Evolutionary conservation across 1,139 yeast species (phyloP), one percentile per base, ranked within the genome.

Genomic region (Kodamaea plutei): DNA sequence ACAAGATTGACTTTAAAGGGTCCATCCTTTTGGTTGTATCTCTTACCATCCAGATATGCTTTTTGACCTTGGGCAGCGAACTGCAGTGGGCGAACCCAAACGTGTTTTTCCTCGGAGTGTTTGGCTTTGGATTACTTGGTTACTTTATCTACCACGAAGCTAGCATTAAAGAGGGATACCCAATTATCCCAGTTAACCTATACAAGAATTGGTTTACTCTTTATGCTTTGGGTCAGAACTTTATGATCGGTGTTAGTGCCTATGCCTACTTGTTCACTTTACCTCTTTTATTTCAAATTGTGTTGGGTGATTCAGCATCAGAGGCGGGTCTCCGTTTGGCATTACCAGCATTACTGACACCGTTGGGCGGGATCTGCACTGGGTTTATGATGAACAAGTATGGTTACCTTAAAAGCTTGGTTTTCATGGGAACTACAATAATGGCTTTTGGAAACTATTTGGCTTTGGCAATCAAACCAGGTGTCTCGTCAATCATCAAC

Each of bases 241-340:
- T 55, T 28, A 42, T 61, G 16, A 50, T 64, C n/a, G 71, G 71
- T 4, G 50, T 63, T 26, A 55, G 64, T 8, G 45, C 56, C 28
- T 59, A 48, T 38, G 65, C 71, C 1, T 63, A 62, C 36, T 44
- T 64, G 15, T 64, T 64, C 40, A 55, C 61, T 1, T 41, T 65
- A 5, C 72, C 72, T 1, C 42, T 63, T 12, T 45, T 64, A 18
- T 64, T 65, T 31, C 71, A 64, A 37, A 36, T 54, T 23, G 56
- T 50, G 5, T 42, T 58, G 14, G 56, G 53, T 3, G 64, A 58
- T 36, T 16, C 50, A 0, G 44, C 58, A 1, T 40, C 61, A 1
- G 35, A 41, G 22, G 59, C 61, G 4, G 64, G 64, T 2, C 36
- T 45, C 15, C 43, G 70, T 28, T 44, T 65, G 24, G 56, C 64